Base-by-base conservation (phyloP, 495 filamentous ascomycete species). In the Penicillium egyptiacum region DNA sequence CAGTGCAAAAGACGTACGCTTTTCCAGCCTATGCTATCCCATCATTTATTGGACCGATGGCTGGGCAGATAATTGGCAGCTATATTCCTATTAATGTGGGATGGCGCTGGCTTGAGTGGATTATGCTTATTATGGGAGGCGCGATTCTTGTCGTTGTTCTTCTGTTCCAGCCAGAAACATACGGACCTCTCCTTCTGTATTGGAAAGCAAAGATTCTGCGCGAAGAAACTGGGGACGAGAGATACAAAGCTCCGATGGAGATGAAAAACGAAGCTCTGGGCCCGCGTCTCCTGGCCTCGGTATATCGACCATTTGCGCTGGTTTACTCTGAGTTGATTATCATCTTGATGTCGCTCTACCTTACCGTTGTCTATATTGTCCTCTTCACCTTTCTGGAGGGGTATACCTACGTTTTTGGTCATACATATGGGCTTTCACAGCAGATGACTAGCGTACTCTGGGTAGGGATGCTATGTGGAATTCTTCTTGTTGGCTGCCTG, bases 351-450 rank as follows among this genome's bases (percentile, higher is more conserved):
- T 75, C 78, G 1, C 58, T 82, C 0, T 88, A 86, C 61, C 65
- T 87, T 20, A 77, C 79, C 0, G 62, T 86, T 3, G 69, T 88
- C 31, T 88, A 86, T 56, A 78, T 83, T 50, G 71, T 88, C 9
- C 74, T 87, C 0, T 88, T 87, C 65, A 80, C 81, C 5, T 86
- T 86, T 62, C 66, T 86, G 12, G 75, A 79, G 31, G 84, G 83
- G 5, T 88, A 85, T 63, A 74, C 74, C 3, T 83, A 77, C 61
- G 78, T 88, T 57, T 89, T 86, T 62, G 65, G 66, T 16, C 71
- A 82, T 2, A 80, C 77, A 1, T 80, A 88, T 55, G 73, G 73
- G 16, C 71, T 83, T 33, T 74, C 70, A 0, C 49, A 77, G 20
- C 77, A 78, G 5, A 56, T 79, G 12, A 83, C 80, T 0, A 80